phyloP scores from a whole-genome alignment of 1,284 basidiomycete genomes.

The Moesziomyces globuligerus region DNA sequence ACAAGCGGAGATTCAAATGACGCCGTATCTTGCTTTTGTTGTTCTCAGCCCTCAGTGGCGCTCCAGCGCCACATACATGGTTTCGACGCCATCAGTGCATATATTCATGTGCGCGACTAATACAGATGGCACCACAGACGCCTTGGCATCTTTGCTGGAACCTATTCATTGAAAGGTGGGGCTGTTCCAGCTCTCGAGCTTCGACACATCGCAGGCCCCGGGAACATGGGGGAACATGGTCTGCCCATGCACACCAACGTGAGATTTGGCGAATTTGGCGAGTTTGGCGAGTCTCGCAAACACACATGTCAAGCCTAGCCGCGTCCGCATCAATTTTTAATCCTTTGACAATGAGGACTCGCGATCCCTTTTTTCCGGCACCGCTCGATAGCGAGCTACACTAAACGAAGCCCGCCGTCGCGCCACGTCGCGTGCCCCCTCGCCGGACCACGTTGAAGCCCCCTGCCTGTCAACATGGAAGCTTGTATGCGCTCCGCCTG shows the following conservation, averaged over 20 bases:
- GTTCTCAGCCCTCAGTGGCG: too few relatives aligned
- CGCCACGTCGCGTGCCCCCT: constrained; percentile 1
- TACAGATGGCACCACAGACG: too few relatives aligned
- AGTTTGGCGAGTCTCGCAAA: not conserved
- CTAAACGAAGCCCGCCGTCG: constrained; percentile 2
- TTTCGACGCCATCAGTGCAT: too few relatives aligned
- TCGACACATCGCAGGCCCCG: not conserved
- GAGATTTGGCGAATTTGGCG: not conserved
- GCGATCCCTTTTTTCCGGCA: too few relatives aligned
- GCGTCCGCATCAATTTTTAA: too few relatives aligned
- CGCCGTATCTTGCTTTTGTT: too few relatives aligned
- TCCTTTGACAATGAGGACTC: too few relatives aligned
- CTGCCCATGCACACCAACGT: not conserved
- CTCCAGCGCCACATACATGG: too few relatives aligned
- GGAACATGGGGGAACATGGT: not conserved
- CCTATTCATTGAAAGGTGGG: too few relatives aligned
- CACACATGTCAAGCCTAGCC: not conserved
- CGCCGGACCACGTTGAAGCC: not conserved
- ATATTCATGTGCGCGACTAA: too few relatives aligned
- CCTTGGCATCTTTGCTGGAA: too few relatives aligned
- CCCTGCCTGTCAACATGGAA: not conserved
- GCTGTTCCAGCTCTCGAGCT: too few relatives aligned
- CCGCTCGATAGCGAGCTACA: constrained; percentile 17
- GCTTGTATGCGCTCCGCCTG: not conserved
- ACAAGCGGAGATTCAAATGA: not conserved